Percentiles rank a stretch among this genome's conserved stretches.
Conservation (phyloP, 2,329 filamentous ascomycete species). For the Fusarium nanum region DNA sequence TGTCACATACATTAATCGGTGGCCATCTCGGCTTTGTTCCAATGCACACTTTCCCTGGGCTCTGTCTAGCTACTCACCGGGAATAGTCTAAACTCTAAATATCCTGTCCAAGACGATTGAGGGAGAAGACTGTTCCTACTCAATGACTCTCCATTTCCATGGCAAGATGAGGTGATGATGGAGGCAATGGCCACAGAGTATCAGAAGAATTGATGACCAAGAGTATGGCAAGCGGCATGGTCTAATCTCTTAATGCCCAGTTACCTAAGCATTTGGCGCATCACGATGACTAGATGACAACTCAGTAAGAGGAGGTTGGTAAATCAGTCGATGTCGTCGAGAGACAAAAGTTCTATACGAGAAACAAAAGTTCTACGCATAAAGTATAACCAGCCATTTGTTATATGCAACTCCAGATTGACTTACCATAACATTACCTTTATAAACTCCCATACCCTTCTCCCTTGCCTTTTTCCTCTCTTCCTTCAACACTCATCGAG, state of each 20-base stretch:
- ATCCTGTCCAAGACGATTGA: neutral
- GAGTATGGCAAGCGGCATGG: neutral
- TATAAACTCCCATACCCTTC: neutral
- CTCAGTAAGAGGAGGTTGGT: neutral
- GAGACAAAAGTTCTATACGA: neutral
- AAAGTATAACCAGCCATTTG: neutral
- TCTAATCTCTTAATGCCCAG: neutral
- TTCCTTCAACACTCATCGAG: neutral
- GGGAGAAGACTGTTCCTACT: neutral
- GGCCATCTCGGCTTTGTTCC: neutral
- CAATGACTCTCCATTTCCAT: fast-evolving
- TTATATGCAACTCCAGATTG: neutral
- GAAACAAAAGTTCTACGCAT: neutral
- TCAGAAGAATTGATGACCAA: neutral
- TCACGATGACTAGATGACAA: neutral
- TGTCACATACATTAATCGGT: too few species aligned
- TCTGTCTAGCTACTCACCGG: neutral
- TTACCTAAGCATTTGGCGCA: neutral
- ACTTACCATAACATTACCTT: fast-evolving
- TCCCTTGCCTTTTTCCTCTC: neutral
- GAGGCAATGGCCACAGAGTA: neutral
- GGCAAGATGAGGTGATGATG: neutral
- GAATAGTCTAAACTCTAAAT: neutral
- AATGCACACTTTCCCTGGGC: neutral
- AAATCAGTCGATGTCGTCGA: neutral